These are phyloP conservation scores for Styphnolobium japonicum DNA, from an alignment of 306 rosid genomes.

Conservation along the genomic window DNA sequence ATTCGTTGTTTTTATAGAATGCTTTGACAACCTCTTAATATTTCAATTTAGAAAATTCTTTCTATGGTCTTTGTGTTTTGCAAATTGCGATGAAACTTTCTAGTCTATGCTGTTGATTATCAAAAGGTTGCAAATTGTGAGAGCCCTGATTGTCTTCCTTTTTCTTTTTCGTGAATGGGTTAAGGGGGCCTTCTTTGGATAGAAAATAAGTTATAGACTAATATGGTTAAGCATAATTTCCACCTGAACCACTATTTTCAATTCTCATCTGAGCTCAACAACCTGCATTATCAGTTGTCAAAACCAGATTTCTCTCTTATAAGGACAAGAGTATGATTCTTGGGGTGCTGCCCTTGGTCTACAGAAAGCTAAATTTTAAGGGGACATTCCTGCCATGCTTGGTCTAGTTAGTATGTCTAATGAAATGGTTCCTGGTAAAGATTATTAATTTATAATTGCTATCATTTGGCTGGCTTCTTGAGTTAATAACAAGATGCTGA, in stretches of 20 bases:
- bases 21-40: background rate
- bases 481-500: background rate
- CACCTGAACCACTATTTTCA: background rate
- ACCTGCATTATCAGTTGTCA: background rate
- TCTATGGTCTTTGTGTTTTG: background rate
- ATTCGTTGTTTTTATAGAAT: constrained; percentile 2
- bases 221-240: background rate
- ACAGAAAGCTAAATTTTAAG: background rate
- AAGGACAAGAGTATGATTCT: background rate
- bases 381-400: background rate
- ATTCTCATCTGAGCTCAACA: too few species aligned
- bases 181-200: background rate
- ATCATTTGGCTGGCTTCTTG: background rate
- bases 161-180: background rate
- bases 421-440: background rate
- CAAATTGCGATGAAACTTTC: constrained; percentile 2
- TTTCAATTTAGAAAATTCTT: background rate
- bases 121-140: background rate
- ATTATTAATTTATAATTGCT: background rate
- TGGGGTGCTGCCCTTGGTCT: background rate
- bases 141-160: background rate
- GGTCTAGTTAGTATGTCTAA: background rate
- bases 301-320: background rate
- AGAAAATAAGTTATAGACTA: background rate
- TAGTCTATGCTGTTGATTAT: background rate